Evolutionary conservation across 1,284 basidiomycete species (phyloP).

Genomic region (Farysia itapuensis): DNA sequence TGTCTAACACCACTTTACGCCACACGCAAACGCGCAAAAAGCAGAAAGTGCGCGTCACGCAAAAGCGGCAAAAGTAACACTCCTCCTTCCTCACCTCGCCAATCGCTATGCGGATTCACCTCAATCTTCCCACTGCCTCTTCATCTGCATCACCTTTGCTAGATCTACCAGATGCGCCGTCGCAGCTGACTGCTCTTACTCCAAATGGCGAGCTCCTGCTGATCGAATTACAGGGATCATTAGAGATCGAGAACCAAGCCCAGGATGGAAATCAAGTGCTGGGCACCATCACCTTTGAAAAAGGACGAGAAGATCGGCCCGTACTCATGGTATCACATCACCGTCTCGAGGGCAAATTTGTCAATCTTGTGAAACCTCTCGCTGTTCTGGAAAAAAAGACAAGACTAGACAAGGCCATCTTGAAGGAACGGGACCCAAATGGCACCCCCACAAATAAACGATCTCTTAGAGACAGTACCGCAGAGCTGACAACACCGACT

Average conservation of each 20-base stretch:
- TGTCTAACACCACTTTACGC: no score
- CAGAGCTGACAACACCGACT: not conserved
- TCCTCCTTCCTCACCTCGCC: no score
- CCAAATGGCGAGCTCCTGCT: slow-evolving; percentile 51
- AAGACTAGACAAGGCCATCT: not conserved
- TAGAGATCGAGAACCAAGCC: slow-evolving; percentile 48
- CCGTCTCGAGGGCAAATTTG: slow-evolving; percentile 81
- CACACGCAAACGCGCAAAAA: no score
- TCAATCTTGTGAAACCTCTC: slow-evolving; percentile 63
- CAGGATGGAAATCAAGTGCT: slow-evolving; percentile 34
- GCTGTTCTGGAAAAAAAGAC: slow-evolving; percentile 50
- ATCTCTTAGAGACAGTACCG: not conserved
- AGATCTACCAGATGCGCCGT: slow-evolving; percentile 2
- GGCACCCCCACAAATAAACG: not conserved
- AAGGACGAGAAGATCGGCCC: slow-evolving; percentile 67
- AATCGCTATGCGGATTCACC: slow-evolving; percentile 34
- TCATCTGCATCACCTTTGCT: not conserved
- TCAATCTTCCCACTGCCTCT: slow-evolving; percentile 13
- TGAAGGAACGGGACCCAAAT: not conserved
- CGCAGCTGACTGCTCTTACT: slow-evolving; percentile 25
- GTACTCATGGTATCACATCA: slow-evolving; percentile 82
- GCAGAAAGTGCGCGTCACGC: no score
- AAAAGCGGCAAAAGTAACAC: no score
- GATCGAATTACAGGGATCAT: slow-evolving; percentile 54
- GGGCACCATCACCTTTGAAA: slow-evolving; percentile 47